Base-by-base conservation (phyloP, 2,329 filamentous ascomycete genomes). In the Pseudonectria buxi region DNA sequence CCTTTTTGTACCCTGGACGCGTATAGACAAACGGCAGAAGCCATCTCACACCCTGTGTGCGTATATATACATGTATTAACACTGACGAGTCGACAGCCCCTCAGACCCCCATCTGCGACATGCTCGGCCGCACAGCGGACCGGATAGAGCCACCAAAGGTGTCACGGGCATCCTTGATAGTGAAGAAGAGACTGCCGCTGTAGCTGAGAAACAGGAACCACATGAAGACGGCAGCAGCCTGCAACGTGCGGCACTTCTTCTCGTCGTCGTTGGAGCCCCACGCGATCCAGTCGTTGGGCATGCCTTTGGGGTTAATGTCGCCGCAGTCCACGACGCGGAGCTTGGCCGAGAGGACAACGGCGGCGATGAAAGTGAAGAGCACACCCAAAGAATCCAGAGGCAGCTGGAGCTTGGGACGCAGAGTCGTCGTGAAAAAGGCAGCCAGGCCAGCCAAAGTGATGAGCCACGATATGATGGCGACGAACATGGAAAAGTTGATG, bases 131-230 rank as follows among this genome's bases (percentile, higher is more conserved):
- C 22, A 58, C 60, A 18, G 41, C 47, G 28, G 59, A 58, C 43
- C 65, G 60, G 31, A 65, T 49, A 22, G 67, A 69, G 12, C 69
- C 64, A 34, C 64, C 61, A 28, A 55, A 33, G 38, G 61, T 57
- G 35, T 68, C 62, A 27, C 76, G 69, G 48, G 71, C 67, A 39
- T 71, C 69, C 40, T 65, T 62, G 50, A 78, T 57, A 36, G 71
- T 63, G 44, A 84, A 69, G 53, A 76, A 65, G 29, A 78, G 56
- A 27, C 71, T 70, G 4, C 66, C 77, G 18, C 67, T 63, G 53
- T 81, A 83, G 16, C 72, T 68, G 26, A 65, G 71, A 57, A 81
- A 86, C 32, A 86, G 72, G 64, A 89, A 88, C 82, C 82, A 90
- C 63, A 86, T 71, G 65, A 90, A 90, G 26, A 76, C 82, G 24